phyloP scores from a whole-genome alignment of 495 filamentous ascomycete genomes.

The Xylaria nigripes region DNA sequence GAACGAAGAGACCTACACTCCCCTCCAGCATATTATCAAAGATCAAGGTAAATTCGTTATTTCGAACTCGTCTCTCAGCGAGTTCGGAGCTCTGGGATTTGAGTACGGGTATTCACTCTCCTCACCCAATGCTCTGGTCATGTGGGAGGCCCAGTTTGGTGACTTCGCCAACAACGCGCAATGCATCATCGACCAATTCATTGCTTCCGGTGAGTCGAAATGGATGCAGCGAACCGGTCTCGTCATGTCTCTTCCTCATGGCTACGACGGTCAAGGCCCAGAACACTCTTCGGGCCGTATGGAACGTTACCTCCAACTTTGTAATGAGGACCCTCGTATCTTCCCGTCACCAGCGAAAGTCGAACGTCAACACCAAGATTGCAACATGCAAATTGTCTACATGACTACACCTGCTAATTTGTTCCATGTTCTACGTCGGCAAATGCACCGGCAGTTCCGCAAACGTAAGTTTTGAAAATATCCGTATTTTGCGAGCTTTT shows the following conservation, averaged over 20 bases:
- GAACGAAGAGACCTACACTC: constrained; percentile 84
- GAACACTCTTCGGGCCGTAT: constrained; percentile 97
- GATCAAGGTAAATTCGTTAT: constrained; percentile 93
- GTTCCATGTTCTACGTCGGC: constrained; percentile 92
- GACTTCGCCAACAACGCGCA: constrained; percentile 99
- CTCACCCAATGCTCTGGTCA: constrained; percentile 90
- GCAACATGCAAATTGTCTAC: constrained; percentile 97
- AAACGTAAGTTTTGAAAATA: constrained; percentile 63
- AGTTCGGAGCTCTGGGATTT: constrained; percentile 92
- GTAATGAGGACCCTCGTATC: constrained; percentile 92
- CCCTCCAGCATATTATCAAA: constrained; percentile 77
- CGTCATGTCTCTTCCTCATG: constrained; percentile 89
- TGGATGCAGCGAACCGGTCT: constrained; percentile 97
- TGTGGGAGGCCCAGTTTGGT: constrained; percentile 99
- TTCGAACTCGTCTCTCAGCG: constrained; percentile 92
- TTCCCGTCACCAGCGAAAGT: constrained; percentile 83
- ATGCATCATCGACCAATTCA: constrained; percentile 97
- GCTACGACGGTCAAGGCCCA: constrained; percentile 96
- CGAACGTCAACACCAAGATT: constrained; percentile 96
- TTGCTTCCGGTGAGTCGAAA: constrained; percentile 94
- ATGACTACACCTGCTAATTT: constrained; percentile 88
- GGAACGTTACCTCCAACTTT: constrained; percentile 94
- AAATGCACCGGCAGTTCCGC: constrained; percentile 98
- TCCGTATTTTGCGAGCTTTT: background rate
- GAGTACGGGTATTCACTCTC: constrained; percentile 98